These are phyloP conservation scores for Phytopythium montanum DNA, from an alignment of 352 stramenopile genomes.

Conservation along the genomic window DNA sequence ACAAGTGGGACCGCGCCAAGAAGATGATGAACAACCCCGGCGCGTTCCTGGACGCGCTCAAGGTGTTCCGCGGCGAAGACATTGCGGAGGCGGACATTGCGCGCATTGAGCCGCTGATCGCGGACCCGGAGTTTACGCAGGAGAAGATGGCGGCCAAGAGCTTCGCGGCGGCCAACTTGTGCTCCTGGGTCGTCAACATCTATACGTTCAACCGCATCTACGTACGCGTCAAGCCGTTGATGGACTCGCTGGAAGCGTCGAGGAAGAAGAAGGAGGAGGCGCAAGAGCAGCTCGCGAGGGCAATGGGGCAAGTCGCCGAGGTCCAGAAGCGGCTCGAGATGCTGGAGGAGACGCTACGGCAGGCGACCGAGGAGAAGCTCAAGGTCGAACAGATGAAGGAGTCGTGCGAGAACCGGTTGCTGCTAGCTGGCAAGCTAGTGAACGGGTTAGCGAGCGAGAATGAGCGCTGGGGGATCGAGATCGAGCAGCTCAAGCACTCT, in stretches of 20 bases:
- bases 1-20: slow-evolving; percentile 98
- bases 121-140: slow-evolving; percentile 92
- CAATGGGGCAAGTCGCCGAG: slow-evolving; percentile 92
- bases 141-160: slow-evolving; percentile 98
- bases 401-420: slow-evolving; percentile 89
- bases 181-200: slow-evolving; percentile 98
- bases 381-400: slow-evolving; percentile 96
- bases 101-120: slow-evolving; percentile 89
- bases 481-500: slow-evolving; percentile 94
- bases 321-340: slow-evolving; percentile 91
- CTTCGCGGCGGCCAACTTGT: slow-evolving; percentile 95
- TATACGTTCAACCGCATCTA: slow-evolving; percentile 99
- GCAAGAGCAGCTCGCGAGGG: slow-evolving; percentile 88
- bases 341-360: slow-evolving; percentile 92
- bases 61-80: slow-evolving; percentile 92
- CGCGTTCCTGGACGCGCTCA: slow-evolving; percentile 91
- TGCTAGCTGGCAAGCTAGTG: slow-evolving; percentile 94
- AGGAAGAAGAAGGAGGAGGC: slow-evolving; percentile 92
- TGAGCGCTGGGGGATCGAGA: slow-evolving; percentile 96
- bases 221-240: slow-evolving; percentile 98
- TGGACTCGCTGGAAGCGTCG: slow-evolving; percentile 95
- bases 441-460: slow-evolving; percentile 96
- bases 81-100: slow-evolving; percentile 95
- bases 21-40: slow-evolving; percentile 99
- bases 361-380: slow-evolving; percentile 95